A percentile compares a stretch with the other conserved stretches of the same genome.
phyloP scores from a whole-genome alignment of 2,329 filamentous ascomycete species.

The Pseudogymnoascus destructans region DNA sequence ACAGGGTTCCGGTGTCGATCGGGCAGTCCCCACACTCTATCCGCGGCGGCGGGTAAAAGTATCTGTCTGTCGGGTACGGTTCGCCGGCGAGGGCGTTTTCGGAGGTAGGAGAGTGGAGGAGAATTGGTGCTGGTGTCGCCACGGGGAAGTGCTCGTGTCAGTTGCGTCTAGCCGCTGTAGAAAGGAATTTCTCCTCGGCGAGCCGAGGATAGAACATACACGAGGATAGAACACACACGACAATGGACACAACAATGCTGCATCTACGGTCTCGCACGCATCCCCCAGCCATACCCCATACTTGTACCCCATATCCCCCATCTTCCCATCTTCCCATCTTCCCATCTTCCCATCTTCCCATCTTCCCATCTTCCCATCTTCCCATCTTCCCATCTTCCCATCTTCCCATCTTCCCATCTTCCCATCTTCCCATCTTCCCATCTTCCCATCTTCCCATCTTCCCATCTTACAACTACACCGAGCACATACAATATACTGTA shows the following conservation, averaged over 20 bases:
- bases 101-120: constrained; percentile 3
- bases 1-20: constrained; percentile 5
- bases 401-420: too few relatives aligned
- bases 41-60: constrained; percentile 3
- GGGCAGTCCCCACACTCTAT: constrained; percentile 1
- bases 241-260: background rate
- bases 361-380: too few relatives aligned
- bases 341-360: too few relatives aligned
- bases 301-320: background rate
- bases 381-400: too few relatives aligned
- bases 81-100: constrained; percentile 3
- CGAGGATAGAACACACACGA: too few relatives aligned
- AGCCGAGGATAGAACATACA: background rate
- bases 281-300: background rate
- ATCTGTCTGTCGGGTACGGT: constrained; percentile 2
- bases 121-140: background rate
- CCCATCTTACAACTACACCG: background rate
- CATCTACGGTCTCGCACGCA: background rate
- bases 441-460: too few relatives aligned
- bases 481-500: background rate
- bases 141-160: background rate
- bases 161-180: background rate
- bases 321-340: too few relatives aligned
- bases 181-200: background rate
- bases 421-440: too few relatives aligned